Conservation (phyloP, 1,139 yeast species). For the Saccharomyces hybrid region DNA sequence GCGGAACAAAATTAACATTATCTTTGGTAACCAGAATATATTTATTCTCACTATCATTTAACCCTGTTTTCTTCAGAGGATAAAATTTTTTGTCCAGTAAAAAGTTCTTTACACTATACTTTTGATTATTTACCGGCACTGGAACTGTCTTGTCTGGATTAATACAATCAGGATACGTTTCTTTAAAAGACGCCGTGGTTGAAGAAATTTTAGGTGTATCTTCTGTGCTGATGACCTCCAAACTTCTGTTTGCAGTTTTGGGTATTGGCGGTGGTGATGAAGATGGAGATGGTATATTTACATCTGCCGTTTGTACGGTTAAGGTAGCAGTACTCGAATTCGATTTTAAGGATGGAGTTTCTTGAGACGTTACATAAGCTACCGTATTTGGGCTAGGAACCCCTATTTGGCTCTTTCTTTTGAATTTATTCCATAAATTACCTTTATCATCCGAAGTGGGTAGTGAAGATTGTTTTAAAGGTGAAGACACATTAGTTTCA, state of each 20-base stretch:
- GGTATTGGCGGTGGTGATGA: constrained; percentile 3
- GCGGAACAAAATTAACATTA: constrained; percentile 45
- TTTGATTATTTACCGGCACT: not conserved
- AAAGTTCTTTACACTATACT: constrained; percentile 7
- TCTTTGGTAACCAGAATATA: constrained; percentile 55
- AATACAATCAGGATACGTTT: not conserved
- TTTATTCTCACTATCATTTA: constrained; percentile 9
- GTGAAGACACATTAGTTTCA: constrained; percentile 9
- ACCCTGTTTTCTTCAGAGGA: constrained; percentile 27
- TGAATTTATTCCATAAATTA: constrained; percentile 27
- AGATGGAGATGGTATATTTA: constrained; percentile 5
- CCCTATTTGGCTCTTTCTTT: constrained; percentile 22
- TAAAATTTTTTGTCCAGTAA: constrained; percentile 32
- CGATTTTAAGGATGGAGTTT: constrained; percentile 3
- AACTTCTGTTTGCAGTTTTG: constrained; percentile 3
- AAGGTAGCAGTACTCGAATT: not conserved
- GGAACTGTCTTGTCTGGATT: not conserved
- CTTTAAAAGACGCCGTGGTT: not conserved
- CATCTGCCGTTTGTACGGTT: not conserved
- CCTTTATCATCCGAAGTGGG: constrained; percentile 20
- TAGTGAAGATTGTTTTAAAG: constrained; percentile 11
- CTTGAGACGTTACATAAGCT: constrained; percentile 2
- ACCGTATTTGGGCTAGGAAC: not conserved
- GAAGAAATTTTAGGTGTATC: not conserved
- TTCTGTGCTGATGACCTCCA: constrained; percentile 5